These are phyloP conservation scores for Colletotrichum eleusines DNA, from an alignment of 2,329 filamentous ascomycete genomes.

Conservation along the genomic window DNA sequence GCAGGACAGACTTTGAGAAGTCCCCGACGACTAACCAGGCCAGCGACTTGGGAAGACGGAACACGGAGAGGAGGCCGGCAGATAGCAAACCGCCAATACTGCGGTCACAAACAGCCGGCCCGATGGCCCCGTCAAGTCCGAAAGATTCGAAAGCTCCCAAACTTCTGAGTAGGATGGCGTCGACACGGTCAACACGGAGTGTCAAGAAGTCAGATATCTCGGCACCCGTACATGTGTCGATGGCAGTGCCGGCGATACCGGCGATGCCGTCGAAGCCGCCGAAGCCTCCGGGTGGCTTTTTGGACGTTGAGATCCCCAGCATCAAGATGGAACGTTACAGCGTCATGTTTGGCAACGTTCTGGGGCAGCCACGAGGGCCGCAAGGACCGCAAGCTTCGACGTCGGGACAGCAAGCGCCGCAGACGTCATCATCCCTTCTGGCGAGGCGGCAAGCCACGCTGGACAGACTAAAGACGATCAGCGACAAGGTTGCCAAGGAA, in stretches of 20 bases:
- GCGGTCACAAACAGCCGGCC: slow-evolving; percentile 57
- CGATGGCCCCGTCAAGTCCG: slow-evolving; percentile 28
- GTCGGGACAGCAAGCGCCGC: slow-evolving; percentile 43
- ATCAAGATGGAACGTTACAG: slow-evolving; percentile 90
- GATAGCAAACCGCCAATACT: slow-evolving; percentile 60
- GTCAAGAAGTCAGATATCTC: slow-evolving; percentile 45
- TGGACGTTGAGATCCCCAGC: slow-evolving; percentile 85
- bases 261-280: slow-evolving; percentile 24
- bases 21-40: slow-evolving; percentile 17
- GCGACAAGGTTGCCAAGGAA: slow-evolving; percentile 57
- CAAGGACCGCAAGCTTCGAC: slow-evolving; percentile 2
- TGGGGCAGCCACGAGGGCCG: slow-evolving; percentile 56
- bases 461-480: slow-evolving; percentile 67
- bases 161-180: slow-evolving; percentile 41
- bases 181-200: slow-evolving; percentile 39
- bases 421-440: slow-evolving; percentile 58
- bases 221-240: slow-evolving; percentile 46
- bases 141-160: slow-evolving; percentile 41
- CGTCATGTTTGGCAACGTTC: slow-evolving; percentile 87
- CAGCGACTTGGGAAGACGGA: slow-evolving; percentile 50
- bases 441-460: slow-evolving; percentile 70
- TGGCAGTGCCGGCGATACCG: slow-evolving; percentile 41
- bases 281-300: slow-evolving; percentile 54
- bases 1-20: slow-evolving; percentile 19
- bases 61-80: slow-evolving; percentile 51